A percentile compares a stretch with the other conserved stretches of the same genome.
Evolutionary conservation across 257 asterid species (phyloP).

Genomic region (Solanum clarkiae): DNA sequence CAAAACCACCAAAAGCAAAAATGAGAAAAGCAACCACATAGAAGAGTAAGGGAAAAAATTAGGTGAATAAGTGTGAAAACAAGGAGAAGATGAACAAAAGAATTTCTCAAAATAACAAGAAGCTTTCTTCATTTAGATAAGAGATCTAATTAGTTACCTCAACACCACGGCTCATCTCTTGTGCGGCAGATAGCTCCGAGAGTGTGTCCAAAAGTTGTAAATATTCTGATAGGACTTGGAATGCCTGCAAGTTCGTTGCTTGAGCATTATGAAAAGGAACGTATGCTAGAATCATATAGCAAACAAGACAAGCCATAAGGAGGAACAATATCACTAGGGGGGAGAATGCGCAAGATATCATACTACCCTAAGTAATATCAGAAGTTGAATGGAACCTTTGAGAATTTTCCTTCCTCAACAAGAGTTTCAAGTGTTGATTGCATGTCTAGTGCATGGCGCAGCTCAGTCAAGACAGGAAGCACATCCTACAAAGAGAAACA

Average conservation of each 20-base stretch:
- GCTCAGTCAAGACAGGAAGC: conserved; percentile 80
- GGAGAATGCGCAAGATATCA: neutral
- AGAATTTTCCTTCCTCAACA: conserved; percentile 78
- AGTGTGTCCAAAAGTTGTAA: conserved; percentile 83
- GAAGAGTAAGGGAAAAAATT: neutral
- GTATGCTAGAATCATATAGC: neutral
- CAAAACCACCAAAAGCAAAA: neutral
- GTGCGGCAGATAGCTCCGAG: conserved; percentile 73
- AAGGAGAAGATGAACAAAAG: neutral
- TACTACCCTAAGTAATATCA: conserved; percentile 10
- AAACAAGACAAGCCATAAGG: neutral
- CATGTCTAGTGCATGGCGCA: conserved; percentile 72
- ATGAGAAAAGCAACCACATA: neutral
- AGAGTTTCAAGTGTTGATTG: conserved; percentile 73
- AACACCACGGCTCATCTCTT: conserved; percentile 88
- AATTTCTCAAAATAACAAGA: neutral
- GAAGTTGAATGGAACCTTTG: conserved; percentile 50
- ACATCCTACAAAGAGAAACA: conserved; percentile 45
- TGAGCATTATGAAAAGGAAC: conserved; percentile 2
- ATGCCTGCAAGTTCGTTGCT: conserved; percentile 54
- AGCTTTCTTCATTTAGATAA: neutral
- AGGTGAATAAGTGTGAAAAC: neutral
- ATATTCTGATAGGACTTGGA: conserved; percentile 86
- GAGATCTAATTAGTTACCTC: conserved; percentile 39
- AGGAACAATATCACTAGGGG: conserved; percentile 3